Percentiles rank a stretch among this genome's conserved stretches.
These are phyloP conservation scores for Pseudotulostoma volvatum DNA, from an alignment of 495 filamentous ascomycete genomes.

Conservation along the genomic window DNA sequence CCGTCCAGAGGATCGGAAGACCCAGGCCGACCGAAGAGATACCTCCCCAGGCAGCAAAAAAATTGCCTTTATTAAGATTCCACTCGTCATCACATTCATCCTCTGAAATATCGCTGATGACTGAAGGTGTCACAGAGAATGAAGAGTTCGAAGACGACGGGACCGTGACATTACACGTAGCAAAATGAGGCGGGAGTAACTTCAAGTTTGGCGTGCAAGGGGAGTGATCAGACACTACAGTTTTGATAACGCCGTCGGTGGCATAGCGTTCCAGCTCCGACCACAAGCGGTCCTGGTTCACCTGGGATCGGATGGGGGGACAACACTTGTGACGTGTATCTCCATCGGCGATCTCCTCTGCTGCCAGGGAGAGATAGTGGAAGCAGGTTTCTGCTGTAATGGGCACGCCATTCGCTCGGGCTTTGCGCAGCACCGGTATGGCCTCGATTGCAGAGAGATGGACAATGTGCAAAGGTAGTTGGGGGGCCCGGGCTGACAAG, in stretches of 20 bases:
- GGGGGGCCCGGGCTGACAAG: conserved; percentile 62
- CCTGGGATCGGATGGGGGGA: conserved; percentile 71
- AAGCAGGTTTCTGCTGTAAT: conserved; percentile 97
- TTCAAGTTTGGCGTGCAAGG: conserved; percentile 94
- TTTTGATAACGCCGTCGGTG: conserved; percentile 67
- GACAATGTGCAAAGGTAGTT: conserved; percentile 82
- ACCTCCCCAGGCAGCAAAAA: conserved; percentile 92
- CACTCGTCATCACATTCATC: conserved; percentile 12
- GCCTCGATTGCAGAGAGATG: conserved; percentile 85
- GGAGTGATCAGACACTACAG: conserved; percentile 91
- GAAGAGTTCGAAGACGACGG: conserved; percentile 1
- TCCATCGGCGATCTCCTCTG: conserved; percentile 71
- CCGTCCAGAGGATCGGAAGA: conserved; percentile 79
- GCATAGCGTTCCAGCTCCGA: conserved; percentile 48
- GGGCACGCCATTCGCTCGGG: conserved; percentile 62
- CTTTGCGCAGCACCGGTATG: conserved; percentile 73
- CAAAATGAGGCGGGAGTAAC: conserved; percentile 54
- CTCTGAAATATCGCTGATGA: no score
- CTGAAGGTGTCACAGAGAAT: conserved; percentile 1
- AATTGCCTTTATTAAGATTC: conserved; percentile 47
- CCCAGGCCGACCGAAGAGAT: conserved; percentile 89
- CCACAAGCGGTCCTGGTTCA: conserved; percentile 85
- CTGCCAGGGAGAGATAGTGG: conserved; percentile 86
- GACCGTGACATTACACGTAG: conserved; percentile 4
- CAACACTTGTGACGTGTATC: conserved; percentile 98